phyloP scores from a whole-genome alignment of 495 filamentous ascomycete genomes.

The Tuber umbilicatum region DNA sequence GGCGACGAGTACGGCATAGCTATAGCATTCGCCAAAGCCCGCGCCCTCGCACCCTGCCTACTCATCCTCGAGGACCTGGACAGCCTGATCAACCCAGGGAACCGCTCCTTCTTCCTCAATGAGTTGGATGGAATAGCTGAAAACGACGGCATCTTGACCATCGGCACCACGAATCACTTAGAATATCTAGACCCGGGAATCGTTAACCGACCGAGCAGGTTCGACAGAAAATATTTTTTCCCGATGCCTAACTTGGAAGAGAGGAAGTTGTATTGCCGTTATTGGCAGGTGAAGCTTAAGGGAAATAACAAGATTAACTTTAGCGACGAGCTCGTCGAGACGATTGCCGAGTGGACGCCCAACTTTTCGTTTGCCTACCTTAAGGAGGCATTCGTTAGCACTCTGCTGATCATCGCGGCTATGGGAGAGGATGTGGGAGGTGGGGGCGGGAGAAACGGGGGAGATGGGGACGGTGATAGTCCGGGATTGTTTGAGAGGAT shows the following conservation, averaged over 20 bases:
- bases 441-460: not conserved
- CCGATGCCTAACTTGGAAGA: constrained; percentile 51
- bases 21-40: constrained; percentile 50
- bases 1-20: constrained; percentile 48
- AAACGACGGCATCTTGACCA: constrained; percentile 62
- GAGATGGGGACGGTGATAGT: not conserved
- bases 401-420: constrained; percentile 50
- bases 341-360: constrained; percentile 55
- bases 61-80: constrained; percentile 64
- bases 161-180: constrained; percentile 59
- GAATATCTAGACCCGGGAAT: constrained; percentile 57
- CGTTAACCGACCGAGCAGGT: constrained; percentile 57
- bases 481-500: constrained; percentile 42
- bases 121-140: constrained; percentile 62
- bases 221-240: constrained; percentile 61
- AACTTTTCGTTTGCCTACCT: constrained; percentile 62
- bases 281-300: constrained; percentile 54
- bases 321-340: constrained; percentile 49
- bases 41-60: constrained; percentile 49
- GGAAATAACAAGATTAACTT: constrained; percentile 53
- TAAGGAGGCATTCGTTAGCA: constrained; percentile 59
- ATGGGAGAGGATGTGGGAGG: constrained; percentile 24
- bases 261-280: constrained; percentile 53
- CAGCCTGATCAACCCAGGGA: constrained; percentile 50
- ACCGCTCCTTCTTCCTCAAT: constrained; percentile 63